Evolutionary conservation across 2,329 filamentous ascomycete species (phyloP).

Genomic region (Exophiala mesophila): DNA sequence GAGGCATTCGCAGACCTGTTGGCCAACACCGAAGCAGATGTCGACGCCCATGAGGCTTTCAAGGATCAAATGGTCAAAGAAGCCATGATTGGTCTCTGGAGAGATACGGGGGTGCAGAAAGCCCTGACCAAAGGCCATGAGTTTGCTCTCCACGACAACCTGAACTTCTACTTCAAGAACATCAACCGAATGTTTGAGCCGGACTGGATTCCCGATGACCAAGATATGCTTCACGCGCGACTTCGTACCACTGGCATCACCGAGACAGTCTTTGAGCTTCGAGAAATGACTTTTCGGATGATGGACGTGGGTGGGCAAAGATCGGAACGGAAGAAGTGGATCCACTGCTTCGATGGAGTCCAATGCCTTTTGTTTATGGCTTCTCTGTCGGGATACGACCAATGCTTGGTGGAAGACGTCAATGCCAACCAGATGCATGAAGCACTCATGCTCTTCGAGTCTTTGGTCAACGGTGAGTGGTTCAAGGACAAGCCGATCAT

Average conservation of each 20-base stretch:
- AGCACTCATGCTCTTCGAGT: slow-evolving; percentile 80
- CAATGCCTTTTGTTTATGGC: slow-evolving; percentile 90
- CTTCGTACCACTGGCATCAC: slow-evolving; percentile 92
- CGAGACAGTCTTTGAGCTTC: slow-evolving; percentile 88
- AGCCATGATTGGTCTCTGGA: slow-evolving; percentile 81
- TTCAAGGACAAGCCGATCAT: slow-evolving; percentile 77
- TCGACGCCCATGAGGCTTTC: slow-evolving; percentile 75
- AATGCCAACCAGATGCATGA: slow-evolving; percentile 94
- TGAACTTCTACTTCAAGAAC: slow-evolving; percentile 83
- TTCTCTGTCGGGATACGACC: slow-evolving; percentile 92
- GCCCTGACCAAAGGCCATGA: slow-evolving; percentile 94
- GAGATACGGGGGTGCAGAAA: slow-evolving; percentile 72
- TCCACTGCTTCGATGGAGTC: slow-evolving; percentile 92
- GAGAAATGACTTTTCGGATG: slow-evolving; percentile 92
- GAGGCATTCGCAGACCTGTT: slow-evolving; percentile 76
- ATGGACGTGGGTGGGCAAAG: slow-evolving; percentile 90
- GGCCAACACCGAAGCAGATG: slow-evolving; percentile 68
- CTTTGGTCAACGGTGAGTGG: slow-evolving; percentile 80
- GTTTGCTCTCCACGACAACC: slow-evolving; percentile 91
- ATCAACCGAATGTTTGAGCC: slow-evolving; percentile 69
- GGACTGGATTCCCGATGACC: slow-evolving; percentile 83
- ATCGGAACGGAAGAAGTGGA: slow-evolving; percentile 96
- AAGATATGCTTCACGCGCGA: slow-evolving; percentile 87
- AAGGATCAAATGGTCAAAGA: slow-evolving; percentile 58
- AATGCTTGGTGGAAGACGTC: slow-evolving; percentile 92